phyloP scores from a whole-genome alignment of 441 rosid species.

The Kokia cookei region DNA sequence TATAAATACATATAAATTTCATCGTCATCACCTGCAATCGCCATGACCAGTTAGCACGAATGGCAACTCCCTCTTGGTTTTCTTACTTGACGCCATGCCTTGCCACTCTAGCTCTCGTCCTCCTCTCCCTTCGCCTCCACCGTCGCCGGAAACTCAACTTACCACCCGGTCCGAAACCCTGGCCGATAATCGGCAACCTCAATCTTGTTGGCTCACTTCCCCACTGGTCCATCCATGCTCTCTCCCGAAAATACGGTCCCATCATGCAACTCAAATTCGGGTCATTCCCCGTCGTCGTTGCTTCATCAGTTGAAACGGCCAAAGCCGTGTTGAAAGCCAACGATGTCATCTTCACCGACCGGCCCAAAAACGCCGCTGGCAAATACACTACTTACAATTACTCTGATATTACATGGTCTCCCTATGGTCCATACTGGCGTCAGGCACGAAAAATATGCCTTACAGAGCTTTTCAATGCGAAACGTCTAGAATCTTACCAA shows the following conservation, averaged over 20 bases:
- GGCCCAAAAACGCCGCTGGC: slow-evolving; percentile 35
- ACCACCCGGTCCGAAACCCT: slow-evolving; percentile 34
- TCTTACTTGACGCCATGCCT: slow-evolving; percentile 20
- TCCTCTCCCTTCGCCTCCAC: slow-evolving; percentile 24
- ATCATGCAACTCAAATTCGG: slow-evolving; percentile 33
- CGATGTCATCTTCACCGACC: slow-evolving; percentile 23
- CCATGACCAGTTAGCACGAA: background rate
- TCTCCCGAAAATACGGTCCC: slow-evolving; percentile 30
- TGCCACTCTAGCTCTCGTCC: slow-evolving; percentile 22
- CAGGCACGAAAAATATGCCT: slow-evolving; percentile 34
- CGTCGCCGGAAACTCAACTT: slow-evolving; percentile 24
- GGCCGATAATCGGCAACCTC: slow-evolving; percentile 41
- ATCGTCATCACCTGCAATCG: background rate
- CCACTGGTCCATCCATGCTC: slow-evolving; percentile 24
- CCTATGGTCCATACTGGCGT: slow-evolving; percentile 42
- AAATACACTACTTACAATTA: slow-evolving; percentile 38
- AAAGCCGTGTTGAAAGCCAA: slow-evolving; percentile 27
- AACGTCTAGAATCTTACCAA: slow-evolving; percentile 34
- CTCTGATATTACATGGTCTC: slow-evolving; percentile 37
- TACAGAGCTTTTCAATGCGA: slow-evolving; percentile 29
- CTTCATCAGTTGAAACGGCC: slow-evolving; percentile 32
- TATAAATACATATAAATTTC: background rate
- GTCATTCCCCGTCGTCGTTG: slow-evolving; percentile 28
- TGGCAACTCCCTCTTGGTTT: slow-evolving; percentile 31
- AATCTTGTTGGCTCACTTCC: slow-evolving; percentile 36